phyloP scores from a whole-genome alignment of 345 rosid genomes.

The Eucalyptus cloeziana region DNA sequence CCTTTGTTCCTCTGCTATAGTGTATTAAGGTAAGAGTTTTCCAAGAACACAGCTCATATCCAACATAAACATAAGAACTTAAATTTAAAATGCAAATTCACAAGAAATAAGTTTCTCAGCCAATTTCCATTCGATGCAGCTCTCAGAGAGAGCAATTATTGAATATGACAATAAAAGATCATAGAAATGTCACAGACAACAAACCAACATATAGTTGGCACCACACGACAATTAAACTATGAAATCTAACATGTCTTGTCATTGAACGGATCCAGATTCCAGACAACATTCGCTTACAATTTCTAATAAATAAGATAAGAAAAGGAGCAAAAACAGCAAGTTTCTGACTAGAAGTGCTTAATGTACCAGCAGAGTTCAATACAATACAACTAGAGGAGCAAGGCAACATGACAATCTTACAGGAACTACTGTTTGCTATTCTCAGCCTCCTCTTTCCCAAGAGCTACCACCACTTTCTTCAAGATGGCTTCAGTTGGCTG shows the following conservation, averaged over 20 bases:
- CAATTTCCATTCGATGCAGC: neutral
- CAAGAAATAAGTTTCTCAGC: neutral
- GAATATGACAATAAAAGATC: neutral
- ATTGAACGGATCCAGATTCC: neutral
- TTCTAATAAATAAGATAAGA: neutral
- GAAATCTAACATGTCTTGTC: neutral
- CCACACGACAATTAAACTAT: neutral
- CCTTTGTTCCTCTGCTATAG: neutral
- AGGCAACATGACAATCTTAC: neutral
- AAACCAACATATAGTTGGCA: neutral
- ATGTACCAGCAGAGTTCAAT: neutral
- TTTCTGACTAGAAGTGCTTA: neutral
- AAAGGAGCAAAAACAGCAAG: neutral
- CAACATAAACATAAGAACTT: neutral
- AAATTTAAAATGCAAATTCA: neutral
- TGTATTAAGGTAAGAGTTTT: neutral
- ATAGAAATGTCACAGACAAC: neutral
- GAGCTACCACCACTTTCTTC: conserved; percentile 60
- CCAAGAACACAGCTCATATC: neutral
- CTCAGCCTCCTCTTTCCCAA: conserved; percentile 75
- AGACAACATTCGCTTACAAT: neutral
- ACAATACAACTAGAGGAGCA: neutral
- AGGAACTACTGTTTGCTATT: conserved; percentile 19
- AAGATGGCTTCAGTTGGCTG: conserved; percentile 66
- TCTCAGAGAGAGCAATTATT: neutral